A percentile compares a stretch with the other conserved stretches of the same genome.
phyloP scores from a whole-genome alignment of 495 filamentous ascomycete species.

The Glutinoglossum americanum region DNA sequence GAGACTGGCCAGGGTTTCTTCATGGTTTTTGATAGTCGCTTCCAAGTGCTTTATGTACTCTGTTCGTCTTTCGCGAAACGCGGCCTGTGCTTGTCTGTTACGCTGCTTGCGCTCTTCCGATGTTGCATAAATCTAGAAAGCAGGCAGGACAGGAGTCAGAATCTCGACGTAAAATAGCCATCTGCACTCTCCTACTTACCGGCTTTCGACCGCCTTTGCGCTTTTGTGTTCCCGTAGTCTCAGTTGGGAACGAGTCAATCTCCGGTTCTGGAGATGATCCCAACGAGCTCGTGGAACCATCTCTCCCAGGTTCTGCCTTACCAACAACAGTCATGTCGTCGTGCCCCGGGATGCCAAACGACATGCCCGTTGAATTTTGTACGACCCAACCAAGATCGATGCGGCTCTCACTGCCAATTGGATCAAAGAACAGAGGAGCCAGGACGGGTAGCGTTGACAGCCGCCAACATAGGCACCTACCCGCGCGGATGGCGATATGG shows the following conservation, averaged over 20 bases:
- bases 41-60: conserved; percentile 99
- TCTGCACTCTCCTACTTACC: conserved; percentile 34
- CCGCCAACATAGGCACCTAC: neutral
- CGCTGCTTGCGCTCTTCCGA: conserved; percentile 96
- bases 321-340: conserved; percentile 9
- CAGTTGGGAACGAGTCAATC: conserved; percentile 26
- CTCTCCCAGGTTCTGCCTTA: conserved; percentile 15
- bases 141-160: conserved; percentile 7
- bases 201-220: conserved; percentile 94
- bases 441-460: neutral
- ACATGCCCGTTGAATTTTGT: neutral
- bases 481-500: conserved; percentile 1
- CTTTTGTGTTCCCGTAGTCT: conserved; percentile 50
- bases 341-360: neutral
- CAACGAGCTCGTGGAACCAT: conserved; percentile 18
- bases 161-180: conserved; percentile 2
- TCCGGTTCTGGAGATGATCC: conserved; percentile 11
- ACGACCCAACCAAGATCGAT: neutral
- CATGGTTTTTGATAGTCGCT: conserved; percentile 91
- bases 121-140: conserved; percentile 76
- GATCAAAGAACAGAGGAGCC: neutral
- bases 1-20: conserved; percentile 73
- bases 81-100: conserved; percentile 91
- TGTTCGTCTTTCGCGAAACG: conserved; percentile 86
- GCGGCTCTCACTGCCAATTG: conserved; percentile 1